Conservation (phyloP, 179 eudicot genomes). For the Drosera spatulata region DNA sequence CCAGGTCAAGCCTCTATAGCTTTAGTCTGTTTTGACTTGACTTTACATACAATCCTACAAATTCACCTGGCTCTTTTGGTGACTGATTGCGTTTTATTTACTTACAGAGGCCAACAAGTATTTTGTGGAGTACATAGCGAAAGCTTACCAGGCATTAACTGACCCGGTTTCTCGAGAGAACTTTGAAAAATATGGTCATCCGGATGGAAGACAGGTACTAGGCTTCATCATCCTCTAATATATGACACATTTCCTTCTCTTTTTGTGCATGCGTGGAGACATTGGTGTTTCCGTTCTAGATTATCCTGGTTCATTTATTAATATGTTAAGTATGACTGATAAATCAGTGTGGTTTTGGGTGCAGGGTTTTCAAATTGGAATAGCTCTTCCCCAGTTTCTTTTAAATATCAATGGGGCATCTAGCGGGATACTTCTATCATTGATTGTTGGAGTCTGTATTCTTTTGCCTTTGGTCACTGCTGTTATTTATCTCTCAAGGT, state of each 20-base stretch:
- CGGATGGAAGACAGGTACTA: slow-evolving; percentile 68
- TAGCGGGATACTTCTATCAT: slow-evolving; percentile 49
- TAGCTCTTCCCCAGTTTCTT: slow-evolving; percentile 66
- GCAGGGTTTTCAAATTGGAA: slow-evolving; percentile 77
- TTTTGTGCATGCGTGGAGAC: not conserved
- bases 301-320: not conserved
- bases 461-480: slow-evolving; percentile 51
- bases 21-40: not conserved
- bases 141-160: slow-evolving; percentile 62
- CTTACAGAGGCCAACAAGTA: slow-evolving; percentile 45
- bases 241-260: not conserved
- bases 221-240: not conserved
- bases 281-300: not conserved
- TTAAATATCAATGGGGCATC: slow-evolving; percentile 61
- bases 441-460: slow-evolving; percentile 68
- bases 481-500: slow-evolving; percentile 48
- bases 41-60: not conserved
- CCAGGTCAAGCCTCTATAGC: slow-evolving; percentile 31
- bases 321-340: not conserved
- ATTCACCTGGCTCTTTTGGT: no score
- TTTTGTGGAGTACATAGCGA: slow-evolving; percentile 56
- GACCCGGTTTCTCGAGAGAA: slow-evolving; percentile 60
- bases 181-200: slow-evolving; percentile 64
- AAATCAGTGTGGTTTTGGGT: not conserved
- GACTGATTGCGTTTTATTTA: not conserved